phyloP scores from a whole-genome alignment of 106 monocot species.

The Vanilla planifolia region DNA sequence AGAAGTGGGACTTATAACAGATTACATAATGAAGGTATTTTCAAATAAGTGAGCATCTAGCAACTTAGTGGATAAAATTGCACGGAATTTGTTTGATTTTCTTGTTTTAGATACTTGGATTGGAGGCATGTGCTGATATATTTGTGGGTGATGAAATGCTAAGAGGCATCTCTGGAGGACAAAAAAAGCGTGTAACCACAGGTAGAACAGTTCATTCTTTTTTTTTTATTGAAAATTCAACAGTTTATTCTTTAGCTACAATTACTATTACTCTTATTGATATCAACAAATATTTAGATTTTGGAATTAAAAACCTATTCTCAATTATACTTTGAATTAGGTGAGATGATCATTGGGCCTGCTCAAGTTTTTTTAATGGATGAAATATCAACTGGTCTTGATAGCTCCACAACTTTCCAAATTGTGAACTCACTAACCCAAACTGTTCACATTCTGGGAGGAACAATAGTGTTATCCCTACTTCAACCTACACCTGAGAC shows the following conservation, averaged over 20 bases:
- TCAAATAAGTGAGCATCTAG: not conserved
- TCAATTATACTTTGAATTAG: constrained; percentile 6
- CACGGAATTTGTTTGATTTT: not conserved
- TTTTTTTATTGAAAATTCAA: too few species aligned
- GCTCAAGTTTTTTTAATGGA: constrained; percentile 43
- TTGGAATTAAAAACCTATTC: not conserved
- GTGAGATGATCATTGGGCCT: constrained; percentile 54
- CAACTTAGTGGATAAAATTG: not conserved
- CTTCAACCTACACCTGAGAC: constrained; percentile 58
- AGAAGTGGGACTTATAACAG: constrained; percentile 25
- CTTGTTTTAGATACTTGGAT: constrained; percentile 30
- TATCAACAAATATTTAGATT: not conserved
- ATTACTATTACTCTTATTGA: not conserved
- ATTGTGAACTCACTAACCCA: constrained; percentile 44
- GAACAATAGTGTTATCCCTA: constrained; percentile 32
- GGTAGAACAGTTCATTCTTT: constrained; percentile 16
- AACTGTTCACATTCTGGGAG: constrained; percentile 32
- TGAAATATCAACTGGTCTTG: constrained; percentile 52
- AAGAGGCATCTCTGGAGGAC: constrained; percentile 51
- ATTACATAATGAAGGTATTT: constrained; percentile 32
- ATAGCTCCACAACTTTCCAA: constrained; percentile 54
- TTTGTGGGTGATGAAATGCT: constrained; percentile 50
- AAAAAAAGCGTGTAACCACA: constrained; percentile 39
- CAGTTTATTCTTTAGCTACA: too few species aligned
- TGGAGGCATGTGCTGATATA: constrained; percentile 48